Evolutionary conservation across 2,329 filamentous ascomycete genomes (phyloP), one percentile per base, ranked within the genome.

Genomic region (Aspergillus luchuensis): DNA sequence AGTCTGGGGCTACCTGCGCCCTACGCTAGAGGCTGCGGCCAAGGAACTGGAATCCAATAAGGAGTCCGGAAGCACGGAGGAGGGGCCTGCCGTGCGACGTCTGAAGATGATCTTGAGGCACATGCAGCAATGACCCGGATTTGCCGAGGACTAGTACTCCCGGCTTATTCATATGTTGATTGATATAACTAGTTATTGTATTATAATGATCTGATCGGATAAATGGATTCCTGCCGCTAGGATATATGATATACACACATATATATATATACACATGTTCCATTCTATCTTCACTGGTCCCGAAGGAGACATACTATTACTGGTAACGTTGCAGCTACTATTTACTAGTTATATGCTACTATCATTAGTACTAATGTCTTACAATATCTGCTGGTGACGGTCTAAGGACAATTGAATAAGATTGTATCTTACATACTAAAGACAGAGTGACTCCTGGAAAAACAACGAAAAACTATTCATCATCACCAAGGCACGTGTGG

Each of bases 1-100:
- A 58, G 87, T 91, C 23, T 91, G 88, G 89, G 89, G 88, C 19
- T 86, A 85, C 59, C 72, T 90, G 19, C 74, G 80, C 30, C 80
- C 83, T 3, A 75, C 89, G 36, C 82, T 87, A 8, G 76, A 80
- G 53, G 81, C 85, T 62, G 88, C 88, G 4, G 78, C 77, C 59
- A 74, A 75, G 49, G 88, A 91, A 70, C 72, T 90, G 19, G 76
- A 82, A 51, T 71, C 78, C 25, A 71, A 66, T 25, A 64, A 67
- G 41, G 60, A 66, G 10, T 23, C 30, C n/a, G 28, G 47, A 36
- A 56, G 38, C 11, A 62, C 50, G 43, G 68, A 67, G 48, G 72
- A 77, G 56, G 74, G 74, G 23, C 74, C 74, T 39, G 76, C 77
- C 47, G 73, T 77, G 19, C 65, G 69, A 58, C 68, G 76, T 54